Evolutionary conservation across 192 early-diverging fungal genomes (phyloP).

Genomic region (Rhizophagus clarus): DNA sequence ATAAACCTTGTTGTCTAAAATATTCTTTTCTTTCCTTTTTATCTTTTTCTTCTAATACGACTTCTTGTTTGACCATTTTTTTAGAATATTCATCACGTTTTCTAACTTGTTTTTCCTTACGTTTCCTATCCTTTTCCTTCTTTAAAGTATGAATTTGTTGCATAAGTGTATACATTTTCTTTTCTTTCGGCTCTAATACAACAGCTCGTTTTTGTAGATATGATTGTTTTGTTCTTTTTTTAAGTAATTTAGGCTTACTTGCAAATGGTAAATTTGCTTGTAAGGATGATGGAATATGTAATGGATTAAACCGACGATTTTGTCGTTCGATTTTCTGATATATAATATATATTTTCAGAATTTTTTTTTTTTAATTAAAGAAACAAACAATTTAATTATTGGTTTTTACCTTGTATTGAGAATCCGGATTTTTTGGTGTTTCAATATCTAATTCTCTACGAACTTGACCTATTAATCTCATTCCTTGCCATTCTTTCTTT

Average conservation of each 20-base stretch:
- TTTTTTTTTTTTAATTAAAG: no score
- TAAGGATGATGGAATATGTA: conserved; percentile 80
- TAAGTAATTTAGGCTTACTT: conserved; percentile 76
- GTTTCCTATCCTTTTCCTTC: conserved; percentile 84
- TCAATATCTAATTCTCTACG: conserved; percentile 65
- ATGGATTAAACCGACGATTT: conserved; percentile 77
- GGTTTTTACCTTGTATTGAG: conserved; percentile 76
- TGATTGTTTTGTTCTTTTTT: conserved; percentile 52
- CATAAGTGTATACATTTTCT: conserved; percentile 81
- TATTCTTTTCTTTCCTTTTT: conserved; percentile 67
- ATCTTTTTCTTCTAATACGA: conserved; percentile 50
- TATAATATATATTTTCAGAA: neutral
- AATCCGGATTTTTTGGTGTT: conserved; percentile 79
- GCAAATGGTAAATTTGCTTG: conserved; percentile 87
- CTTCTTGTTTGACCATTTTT: conserved; percentile 58
- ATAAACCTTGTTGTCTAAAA: conserved; percentile 66
- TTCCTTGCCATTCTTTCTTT: conserved; percentile 83
- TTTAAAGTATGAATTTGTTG: conserved; percentile 85
- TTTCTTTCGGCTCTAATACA: conserved; percentile 88
- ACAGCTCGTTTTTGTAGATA: conserved; percentile 76
- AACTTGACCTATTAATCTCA: conserved; percentile 88
- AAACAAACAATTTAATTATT: neutral
- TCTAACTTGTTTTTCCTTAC: conserved; percentile 62
- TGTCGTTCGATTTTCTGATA: conserved; percentile 71
- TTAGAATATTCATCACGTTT: conserved; percentile 52